These are phyloP conservation scores for Botrytis deweyae DNA, from an alignment of 2,329 filamentous ascomycete species.

Conservation along the genomic window DNA sequence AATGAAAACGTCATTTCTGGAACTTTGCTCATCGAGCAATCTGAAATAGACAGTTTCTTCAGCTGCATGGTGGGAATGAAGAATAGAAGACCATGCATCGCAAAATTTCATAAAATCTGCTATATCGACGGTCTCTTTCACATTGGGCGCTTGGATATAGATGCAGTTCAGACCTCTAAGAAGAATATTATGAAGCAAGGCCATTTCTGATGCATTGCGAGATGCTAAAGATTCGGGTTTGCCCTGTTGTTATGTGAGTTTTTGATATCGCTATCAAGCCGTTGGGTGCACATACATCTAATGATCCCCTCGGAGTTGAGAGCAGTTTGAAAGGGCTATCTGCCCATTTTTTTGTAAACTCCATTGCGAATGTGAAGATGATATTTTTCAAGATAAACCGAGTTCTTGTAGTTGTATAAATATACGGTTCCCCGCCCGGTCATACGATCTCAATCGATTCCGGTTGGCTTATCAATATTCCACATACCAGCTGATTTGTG, in stretches of 20 bases:
- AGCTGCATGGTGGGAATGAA: slow-evolving; percentile 43
- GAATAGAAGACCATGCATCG: slow-evolving; percentile 29
- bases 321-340: slow-evolving; percentile 27
- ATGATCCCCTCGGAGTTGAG: slow-evolving; percentile 17
- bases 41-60: slow-evolving; percentile 46
- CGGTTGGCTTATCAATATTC: slow-evolving; percentile 2
- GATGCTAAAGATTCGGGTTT: slow-evolving; percentile 17
- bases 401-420: not conserved
- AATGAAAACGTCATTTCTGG: slow-evolving; percentile 38
- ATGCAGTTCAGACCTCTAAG: slow-evolving; percentile 43
- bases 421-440: not conserved
- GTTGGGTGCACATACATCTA: slow-evolving; percentile 9
- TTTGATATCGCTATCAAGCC: not conserved
- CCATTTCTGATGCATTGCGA: slow-evolving; percentile 40
- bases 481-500: slow-evolving; percentile 17
- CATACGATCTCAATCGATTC: slow-evolving; percentile 1
- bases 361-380: not conserved
- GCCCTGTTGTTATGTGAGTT: not conserved
- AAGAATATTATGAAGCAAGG: slow-evolving; percentile 42
- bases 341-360: slow-evolving; percentile 22
- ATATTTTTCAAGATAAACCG: not conserved
- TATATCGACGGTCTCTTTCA: slow-evolving; percentile 42
- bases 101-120: slow-evolving; percentile 36
- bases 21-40: slow-evolving; percentile 38
- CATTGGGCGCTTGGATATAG: slow-evolving; percentile 40